Conservation (phyloP, 2,329 filamentous ascomycete genomes). For the Aspergillus ochraceus region DNA sequence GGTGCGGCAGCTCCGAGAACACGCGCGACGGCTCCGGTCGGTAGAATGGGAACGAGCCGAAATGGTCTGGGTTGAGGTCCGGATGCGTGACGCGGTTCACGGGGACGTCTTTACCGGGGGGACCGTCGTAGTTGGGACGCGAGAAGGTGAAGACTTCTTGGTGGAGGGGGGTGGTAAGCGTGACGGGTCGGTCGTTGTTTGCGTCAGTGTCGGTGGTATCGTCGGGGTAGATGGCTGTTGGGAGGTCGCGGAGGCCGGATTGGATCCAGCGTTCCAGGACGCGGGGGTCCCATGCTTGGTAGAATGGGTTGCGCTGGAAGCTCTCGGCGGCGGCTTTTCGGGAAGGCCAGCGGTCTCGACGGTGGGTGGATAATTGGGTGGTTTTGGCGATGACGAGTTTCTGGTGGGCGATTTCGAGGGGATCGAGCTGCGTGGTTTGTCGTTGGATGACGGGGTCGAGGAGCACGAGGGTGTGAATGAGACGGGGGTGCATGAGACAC, state of each 20-base stretch:
- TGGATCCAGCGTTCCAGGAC: conserved; percentile 73
- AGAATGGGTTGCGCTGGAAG: conserved; percentile 73
- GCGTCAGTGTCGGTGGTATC: conserved; percentile 8
- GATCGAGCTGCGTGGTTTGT: conserved; percentile 42
- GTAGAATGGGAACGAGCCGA: conserved; percentile 43
- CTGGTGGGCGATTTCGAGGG: conserved; percentile 22
- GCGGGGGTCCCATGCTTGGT: conserved; percentile 76
- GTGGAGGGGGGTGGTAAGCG: conserved; percentile 75
- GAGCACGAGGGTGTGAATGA: conserved; percentile 72
- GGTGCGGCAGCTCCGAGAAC: conserved; percentile 41
- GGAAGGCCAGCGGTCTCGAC: conserved; percentile 82
- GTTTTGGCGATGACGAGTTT: conserved; percentile 34
- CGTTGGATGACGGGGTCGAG: conserved; percentile 78
- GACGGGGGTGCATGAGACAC: conserved; percentile 74
- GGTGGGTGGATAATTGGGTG: conserved; percentile 62
- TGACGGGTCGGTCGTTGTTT: conserved; percentile 54
- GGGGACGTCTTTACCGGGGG: conserved; percentile 38
- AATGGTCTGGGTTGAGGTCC: conserved; percentile 43
- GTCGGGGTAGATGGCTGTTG: conserved; percentile 53
- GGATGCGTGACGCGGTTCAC: conserved; percentile 45
- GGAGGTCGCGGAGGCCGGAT: conserved; percentile 73
- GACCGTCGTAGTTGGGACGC: conserved; percentile 60
- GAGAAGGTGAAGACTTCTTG: conserved; percentile 69
- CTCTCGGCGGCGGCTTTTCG: conserved; percentile 64
- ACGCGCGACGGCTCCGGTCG: conserved; percentile 41